Conservation (phyloP, 257 asterid species). For the Scutellaria minor region DNA sequence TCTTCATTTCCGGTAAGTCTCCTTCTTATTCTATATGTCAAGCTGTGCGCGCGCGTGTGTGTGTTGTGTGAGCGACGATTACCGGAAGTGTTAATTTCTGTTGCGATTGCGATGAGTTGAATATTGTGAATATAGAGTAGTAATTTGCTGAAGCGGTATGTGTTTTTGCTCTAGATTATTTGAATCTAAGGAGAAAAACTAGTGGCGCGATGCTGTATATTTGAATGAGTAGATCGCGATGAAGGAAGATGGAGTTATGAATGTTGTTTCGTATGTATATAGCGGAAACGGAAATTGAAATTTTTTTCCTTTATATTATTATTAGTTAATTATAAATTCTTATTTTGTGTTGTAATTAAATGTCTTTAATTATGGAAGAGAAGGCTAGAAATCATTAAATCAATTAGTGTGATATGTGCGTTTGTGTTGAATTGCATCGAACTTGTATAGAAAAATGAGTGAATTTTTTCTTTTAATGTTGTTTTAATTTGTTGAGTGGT, state of each 20-base stretch:
- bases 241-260: slow-evolving; percentile 15
- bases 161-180: slow-evolving; percentile 3
- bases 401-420: not conserved
- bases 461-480: not conserved
- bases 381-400: not conserved
- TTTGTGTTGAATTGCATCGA: not conserved
- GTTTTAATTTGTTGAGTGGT: not conserved
- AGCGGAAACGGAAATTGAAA: slow-evolving; percentile 15
- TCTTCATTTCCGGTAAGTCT: slow-evolving; percentile 38
- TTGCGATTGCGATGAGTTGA: slow-evolving; percentile 30
- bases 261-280: slow-evolving; percentile 3
- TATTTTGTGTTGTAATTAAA: not conserved
- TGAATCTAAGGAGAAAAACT: slow-evolving; percentile 24
- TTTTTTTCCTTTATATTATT: not conserved
- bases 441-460: not conserved
- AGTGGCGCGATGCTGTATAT: slow-evolving; percentile 21
- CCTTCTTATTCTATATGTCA: not conserved
- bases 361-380: slow-evolving; percentile 23
- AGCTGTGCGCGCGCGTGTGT: slow-evolving; percentile 19
- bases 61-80: slow-evolving; percentile 17
- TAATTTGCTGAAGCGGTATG: slow-evolving; percentile 17
- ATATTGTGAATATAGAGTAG: slow-evolving; percentile 22
- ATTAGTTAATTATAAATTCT: not conserved
- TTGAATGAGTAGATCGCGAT: slow-evolving; percentile 39
- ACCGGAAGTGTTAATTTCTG: slow-evolving; percentile 24